Evolutionary conservation across 1,284 basidiomycete species (phyloP).

Genomic region (Ganoderma leucocontextum): DNA sequence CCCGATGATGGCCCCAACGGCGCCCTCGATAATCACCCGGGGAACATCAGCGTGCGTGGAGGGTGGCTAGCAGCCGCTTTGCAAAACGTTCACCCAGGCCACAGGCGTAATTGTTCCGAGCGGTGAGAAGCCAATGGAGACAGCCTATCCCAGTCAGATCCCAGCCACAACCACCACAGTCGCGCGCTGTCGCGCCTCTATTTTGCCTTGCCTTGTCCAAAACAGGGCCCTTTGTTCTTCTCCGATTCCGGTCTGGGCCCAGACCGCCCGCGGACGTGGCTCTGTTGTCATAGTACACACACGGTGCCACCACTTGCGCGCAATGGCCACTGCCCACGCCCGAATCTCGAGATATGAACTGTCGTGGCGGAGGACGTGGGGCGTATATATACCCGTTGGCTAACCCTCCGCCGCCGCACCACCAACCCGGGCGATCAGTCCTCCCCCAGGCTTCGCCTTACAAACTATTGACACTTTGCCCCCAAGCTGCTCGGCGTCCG

Average conservation of each 20-base stretch:
- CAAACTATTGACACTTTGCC: conserved; percentile 8
- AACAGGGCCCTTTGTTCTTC: conserved; percentile 30
- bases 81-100: conserved; percentile 21
- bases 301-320: conserved; percentile 26
- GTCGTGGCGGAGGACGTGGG: conserved; percentile 22
- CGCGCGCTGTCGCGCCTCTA: conserved; percentile 8
- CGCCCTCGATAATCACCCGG: conserved; percentile 26
- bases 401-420: conserved; percentile 20
- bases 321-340: conserved; percentile 25
- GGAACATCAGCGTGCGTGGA: conserved; percentile 12
- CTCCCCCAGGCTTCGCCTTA: conserved; percentile 8
- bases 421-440: conserved; percentile 11
- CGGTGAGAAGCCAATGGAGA: conserved; percentile 10
- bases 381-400: conserved; percentile 27
- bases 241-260: conserved; percentile 23
- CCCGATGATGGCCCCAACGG: conserved; percentile 10
- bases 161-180: conserved; percentile 9
- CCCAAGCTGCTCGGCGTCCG: conserved; percentile 7
- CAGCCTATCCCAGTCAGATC: not conserved
- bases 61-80: conserved; percentile 21
- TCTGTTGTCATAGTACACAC: conserved; percentile 33
- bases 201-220: conserved; percentile 22
- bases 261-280: conserved; percentile 23
- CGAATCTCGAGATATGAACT: conserved; percentile 32
- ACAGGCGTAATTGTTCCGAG: conserved; percentile 31